Evolutionary conservation across 2,329 filamentous ascomycete genomes (phyloP).

Genomic region (Xylariaceae sp.): DNA sequence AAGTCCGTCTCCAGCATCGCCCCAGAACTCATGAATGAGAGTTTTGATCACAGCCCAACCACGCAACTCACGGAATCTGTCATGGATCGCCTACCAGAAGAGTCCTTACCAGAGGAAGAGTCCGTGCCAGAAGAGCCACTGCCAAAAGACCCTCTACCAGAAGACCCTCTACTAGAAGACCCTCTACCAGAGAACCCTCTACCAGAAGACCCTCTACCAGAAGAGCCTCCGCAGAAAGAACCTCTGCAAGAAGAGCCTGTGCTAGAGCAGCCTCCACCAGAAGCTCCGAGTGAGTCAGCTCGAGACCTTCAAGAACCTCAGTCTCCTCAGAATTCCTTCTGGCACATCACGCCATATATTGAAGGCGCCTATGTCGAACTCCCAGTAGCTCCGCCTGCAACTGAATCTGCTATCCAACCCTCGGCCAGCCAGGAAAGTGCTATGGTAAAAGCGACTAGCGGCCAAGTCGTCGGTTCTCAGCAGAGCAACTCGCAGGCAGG

Average conservation of each 20-base stretch:
- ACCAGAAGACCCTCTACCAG: neutral
- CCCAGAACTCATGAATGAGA: neutral
- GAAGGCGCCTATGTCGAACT: slow-evolving; percentile 23
- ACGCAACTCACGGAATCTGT: no score
- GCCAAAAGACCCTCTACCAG: no score
- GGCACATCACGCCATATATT: slow-evolving; percentile 32
- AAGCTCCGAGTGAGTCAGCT: slow-evolving; percentile 1
- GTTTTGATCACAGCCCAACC: neutral
- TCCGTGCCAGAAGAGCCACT: neutral
- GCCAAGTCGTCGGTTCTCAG: slow-evolving; percentile 11
- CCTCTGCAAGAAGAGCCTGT: neutral
- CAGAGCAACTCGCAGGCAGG: slow-evolving; percentile 12
- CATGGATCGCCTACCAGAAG: no score
- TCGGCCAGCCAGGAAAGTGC: slow-evolving; percentile 8
- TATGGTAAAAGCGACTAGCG: slow-evolving; percentile 11
- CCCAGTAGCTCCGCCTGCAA: slow-evolving; percentile 20
- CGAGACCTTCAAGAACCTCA: no score
- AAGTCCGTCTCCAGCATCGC: neutral
- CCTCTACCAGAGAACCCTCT: no score
- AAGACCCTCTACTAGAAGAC: neutral
- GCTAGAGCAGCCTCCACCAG: neutral
- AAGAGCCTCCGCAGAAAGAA: neutral
- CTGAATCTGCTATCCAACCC: slow-evolving; percentile 16
- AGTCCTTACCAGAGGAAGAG: neutral
- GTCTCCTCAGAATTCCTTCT: slow-evolving; percentile 13